Evolutionary conservation across 345 rosid genomes (phyloP).

Genomic region (Populus nigra): DNA sequence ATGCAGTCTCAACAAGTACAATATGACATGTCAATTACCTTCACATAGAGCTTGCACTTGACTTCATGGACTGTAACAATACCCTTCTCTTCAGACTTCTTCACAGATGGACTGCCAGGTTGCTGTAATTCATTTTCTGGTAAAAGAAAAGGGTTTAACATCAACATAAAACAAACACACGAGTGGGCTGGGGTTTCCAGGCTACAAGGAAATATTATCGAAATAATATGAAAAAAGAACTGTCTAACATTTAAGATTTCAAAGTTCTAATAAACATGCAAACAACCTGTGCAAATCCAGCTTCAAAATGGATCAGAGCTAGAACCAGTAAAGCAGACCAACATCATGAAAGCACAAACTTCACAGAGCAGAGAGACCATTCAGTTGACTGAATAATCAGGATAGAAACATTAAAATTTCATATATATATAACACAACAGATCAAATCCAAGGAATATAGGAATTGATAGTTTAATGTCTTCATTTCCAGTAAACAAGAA

Average conservation of each 20-base stretch:
- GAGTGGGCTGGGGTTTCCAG: background rate
- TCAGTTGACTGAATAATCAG: background rate
- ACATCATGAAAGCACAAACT: background rate
- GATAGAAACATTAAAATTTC: background rate
- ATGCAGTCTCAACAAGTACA: constrained; percentile 3
- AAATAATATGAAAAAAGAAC: background rate
- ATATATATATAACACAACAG: background rate
- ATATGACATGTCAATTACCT: constrained; percentile 42
- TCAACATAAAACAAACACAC: background rate
- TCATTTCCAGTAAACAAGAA: background rate
- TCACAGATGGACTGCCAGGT: constrained; percentile 92
- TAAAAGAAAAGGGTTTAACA: constrained; percentile 14
- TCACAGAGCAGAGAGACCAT: background rate
- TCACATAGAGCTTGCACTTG: constrained; percentile 93
- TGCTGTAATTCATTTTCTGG: constrained; percentile 68
- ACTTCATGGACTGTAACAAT: constrained; percentile 80
- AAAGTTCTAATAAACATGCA: background rate
- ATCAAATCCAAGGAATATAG: background rate
- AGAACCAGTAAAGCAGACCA: background rate
- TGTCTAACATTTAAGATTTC: background rate
- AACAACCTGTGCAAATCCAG: background rate
- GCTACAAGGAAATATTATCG: background rate
- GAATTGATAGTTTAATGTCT: background rate
- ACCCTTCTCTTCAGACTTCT: constrained; percentile 87
- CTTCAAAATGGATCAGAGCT: background rate